Conservation (phyloP, 139 green algal species). For the Pleodorina starrii region DNA sequence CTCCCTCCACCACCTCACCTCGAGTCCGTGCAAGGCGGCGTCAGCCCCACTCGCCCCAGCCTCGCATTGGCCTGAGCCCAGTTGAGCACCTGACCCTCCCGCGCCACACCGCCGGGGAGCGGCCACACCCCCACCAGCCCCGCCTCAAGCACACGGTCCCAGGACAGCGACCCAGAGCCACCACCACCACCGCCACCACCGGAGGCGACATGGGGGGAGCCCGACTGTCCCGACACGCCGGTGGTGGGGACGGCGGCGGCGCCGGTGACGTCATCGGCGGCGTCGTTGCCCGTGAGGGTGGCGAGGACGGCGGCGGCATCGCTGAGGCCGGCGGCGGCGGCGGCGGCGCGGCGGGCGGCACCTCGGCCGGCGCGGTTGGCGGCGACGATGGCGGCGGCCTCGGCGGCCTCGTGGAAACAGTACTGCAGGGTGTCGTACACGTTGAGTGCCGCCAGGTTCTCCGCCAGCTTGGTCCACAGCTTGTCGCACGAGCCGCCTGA, state of each 20-base stretch:
- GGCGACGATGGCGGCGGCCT: neutral
- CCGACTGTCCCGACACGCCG: neutral
- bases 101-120: constrained; percentile 53
- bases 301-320: neutral
- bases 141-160: neutral
- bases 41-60: constrained; percentile 53
- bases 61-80: constrained; percentile 55
- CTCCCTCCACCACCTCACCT: constrained; percentile 35
- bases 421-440: constrained; percentile 55
- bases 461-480: neutral
- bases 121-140: constrained; percentile 62
- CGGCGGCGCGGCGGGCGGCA: neutral
- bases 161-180: neutral
- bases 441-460: constrained; percentile 44
- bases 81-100: constrained; percentile 55
- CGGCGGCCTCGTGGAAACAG: constrained; percentile 21
- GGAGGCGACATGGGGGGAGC: neutral
- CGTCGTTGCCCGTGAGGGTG: too few relatives aligned
- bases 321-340: neutral
- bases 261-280: neutral
- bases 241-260: neutral
- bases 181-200: too few relatives aligned
- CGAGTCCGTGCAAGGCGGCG: constrained; percentile 68
- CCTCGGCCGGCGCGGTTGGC: neutral
- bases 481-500: constrained; percentile 15